phyloP scores from a whole-genome alignment of 2,329 filamentous ascomycete species.

The Fusarium poae region DNA sequence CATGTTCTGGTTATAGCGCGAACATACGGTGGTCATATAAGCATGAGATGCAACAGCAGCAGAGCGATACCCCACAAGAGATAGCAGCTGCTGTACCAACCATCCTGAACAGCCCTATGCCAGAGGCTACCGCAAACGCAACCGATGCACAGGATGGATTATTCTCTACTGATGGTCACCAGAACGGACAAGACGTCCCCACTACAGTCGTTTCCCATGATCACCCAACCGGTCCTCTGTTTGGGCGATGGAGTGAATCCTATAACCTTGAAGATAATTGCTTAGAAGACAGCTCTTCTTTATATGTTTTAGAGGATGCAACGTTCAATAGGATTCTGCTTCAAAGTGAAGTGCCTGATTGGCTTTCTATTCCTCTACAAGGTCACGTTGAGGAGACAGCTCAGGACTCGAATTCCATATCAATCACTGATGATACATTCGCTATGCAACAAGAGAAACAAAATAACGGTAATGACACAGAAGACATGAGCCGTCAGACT shows the following conservation, averaged over 20 bases:
- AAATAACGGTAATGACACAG: no score
- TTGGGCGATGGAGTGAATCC: not conserved
- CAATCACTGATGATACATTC: no score
- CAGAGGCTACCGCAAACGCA: no score
- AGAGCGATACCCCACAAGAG: not conserved
- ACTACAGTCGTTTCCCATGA: not conserved
- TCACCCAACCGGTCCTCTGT: not conserved
- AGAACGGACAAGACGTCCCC: not conserved
- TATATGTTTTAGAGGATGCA: not conserved
- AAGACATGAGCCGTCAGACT: not conserved
- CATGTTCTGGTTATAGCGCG: slow-evolving; percentile 3
- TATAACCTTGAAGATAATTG: not conserved
- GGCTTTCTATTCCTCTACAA: not conserved
- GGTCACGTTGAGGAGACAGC: not conserved
- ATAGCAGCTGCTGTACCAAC: no score
- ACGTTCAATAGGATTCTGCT: not conserved
- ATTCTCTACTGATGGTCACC: not conserved
- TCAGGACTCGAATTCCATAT: not conserved
- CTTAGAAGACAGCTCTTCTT: not conserved
- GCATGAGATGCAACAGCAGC: slow-evolving; percentile 1
- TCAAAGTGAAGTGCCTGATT: not conserved
- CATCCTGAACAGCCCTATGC: no score
- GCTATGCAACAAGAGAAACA: no score
- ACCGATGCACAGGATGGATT: no score
- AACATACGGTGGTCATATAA: slow-evolving; percentile 7